Evolutionary conservation across 306 rosid genomes (phyloP), one percentile per base, ranked within the genome.

Genomic region (Pyrus communis): DNA sequence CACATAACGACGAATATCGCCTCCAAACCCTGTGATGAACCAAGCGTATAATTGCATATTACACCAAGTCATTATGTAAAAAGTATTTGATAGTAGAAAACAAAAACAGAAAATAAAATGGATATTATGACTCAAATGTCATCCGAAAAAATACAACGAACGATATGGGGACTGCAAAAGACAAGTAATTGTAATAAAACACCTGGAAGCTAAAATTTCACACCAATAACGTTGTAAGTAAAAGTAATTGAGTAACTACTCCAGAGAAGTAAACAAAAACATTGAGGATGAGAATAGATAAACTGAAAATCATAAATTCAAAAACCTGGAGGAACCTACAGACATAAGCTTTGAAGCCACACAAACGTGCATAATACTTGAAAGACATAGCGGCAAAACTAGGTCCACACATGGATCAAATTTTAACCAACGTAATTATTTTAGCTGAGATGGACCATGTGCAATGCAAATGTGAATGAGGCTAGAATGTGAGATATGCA

Each of bases 1-100:
- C 63, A 95, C 78, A 69, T 88, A 95, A 65, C 73, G 73, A 55
- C 92, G 87, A 83, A 95, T 87, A 81, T 84, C 86, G 21, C 99
- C 98, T 45, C 84, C 89, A 42, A 83, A 90, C 74, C 97, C 99
- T 92, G 90, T 18, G 27, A 71, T 42, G 12, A 42, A 42, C 45
- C 45, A 42, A 9, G 45, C 10, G 45, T 42, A 9, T 42, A 42
- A 2, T 42, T 7, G 9, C 42, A 38, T 38, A 38, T 38, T 7
- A 38, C 42, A 38, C 42, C 42, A 38, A 38, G 9, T 38, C 42
- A 38, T 38, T 42, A 9, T 42, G 45, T 42, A 42, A 42, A 42
- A 42, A 42, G 45, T 9, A 42, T 42, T 9, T 9, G 43, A 40
- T 42, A 9, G 45, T 35, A 17, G 25, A 14, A 58, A n/a, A 58